Evolutionary conservation across 352 stramenopile species (phyloP), one percentile per base, ranked within the genome.

Genomic region (Globisporangium abappressorium): DNA sequence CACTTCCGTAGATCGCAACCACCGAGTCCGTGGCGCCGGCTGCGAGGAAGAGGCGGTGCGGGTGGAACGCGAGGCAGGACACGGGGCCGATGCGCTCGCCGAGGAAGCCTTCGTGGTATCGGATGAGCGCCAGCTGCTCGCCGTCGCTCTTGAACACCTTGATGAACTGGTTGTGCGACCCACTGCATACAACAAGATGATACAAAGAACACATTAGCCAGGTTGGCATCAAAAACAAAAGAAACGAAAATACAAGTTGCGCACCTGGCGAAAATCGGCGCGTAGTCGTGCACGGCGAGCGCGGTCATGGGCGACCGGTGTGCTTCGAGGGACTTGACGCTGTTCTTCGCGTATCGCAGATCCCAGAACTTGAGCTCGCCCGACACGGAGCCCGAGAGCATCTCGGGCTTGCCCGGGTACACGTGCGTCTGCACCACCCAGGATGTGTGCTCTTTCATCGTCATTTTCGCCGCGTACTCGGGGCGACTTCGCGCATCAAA

Each of bases 121-220:
- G 83, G 61, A 97, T 96, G 9, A 94, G 81, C 34, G 83, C 86
- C 57, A 95, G 72, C 61, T 93, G 83, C 66, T 95, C 88, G 36
- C 85, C 87, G 46, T 98, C 94, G 62, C 91, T 89, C 41, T 92
- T 92, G 57, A 98, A 94, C 56, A 99, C 89, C 77, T 99, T 99
- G 77, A 99, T 99, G 74, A 99, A 99, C 69, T 99, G 97, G 66
- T 98, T 98, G 74, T 99, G 96, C 43, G 95, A 99, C 5, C 98
- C 98, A 70, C 91, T 96, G 64, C 26, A 38, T 5, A 62, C 36
- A n/a, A 46, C 11, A 46, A 61, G 64, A 14, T 34, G 11, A 57
- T 33, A 58, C 7, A 18, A 28, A 59, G 30, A 20, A 30, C 56
- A n/a, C n/a, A 53, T 65, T 43, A 58, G 34, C 46, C 18, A 2